phyloP scores from a whole-genome alignment of 441 rosid genomes.

The Macaranga tanarius region DNA sequence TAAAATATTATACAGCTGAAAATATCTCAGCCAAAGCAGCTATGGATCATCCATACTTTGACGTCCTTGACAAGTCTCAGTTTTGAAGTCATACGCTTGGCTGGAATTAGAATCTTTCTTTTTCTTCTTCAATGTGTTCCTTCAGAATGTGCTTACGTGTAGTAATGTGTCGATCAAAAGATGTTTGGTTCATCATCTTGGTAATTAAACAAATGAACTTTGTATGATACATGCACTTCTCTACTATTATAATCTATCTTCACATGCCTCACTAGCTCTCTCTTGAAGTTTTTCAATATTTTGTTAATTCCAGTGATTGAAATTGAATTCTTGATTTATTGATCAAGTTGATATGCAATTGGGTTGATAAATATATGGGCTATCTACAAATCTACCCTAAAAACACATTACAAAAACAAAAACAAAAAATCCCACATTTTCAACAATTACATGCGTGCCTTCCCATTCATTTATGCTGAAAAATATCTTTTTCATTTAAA shows the following conservation, averaged over 20 bases:
- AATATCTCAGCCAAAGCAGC: conserved; percentile 92
- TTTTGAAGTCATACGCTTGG: conserved; percentile 39
- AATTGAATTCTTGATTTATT: neutral
- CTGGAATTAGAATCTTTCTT: neutral
- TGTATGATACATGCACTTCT: conserved; percentile 2
- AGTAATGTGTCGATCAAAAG: neutral
- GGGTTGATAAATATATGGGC: too few species aligned
- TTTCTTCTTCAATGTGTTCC: neutral
- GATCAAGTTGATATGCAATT: too few species aligned
- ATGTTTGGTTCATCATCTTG: conserved; percentile 52
- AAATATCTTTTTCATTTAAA: too few species aligned
- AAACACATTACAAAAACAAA: too few species aligned
- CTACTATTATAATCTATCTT: neutral
- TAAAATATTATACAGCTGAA: conserved; percentile 77
- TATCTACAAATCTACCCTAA: too few species aligned
- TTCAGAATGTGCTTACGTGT: neutral
- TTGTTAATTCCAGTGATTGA: neutral
- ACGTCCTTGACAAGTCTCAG: conserved; percentile 90
- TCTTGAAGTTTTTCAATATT: neutral
- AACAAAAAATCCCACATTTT: too few species aligned
- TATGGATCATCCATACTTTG: conserved; percentile 84
- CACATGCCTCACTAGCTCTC: neutral
- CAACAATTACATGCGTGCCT: too few species aligned
- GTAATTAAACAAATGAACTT: conserved; percentile 33
- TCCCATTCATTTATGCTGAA: too few species aligned